Conservation (phyloP, 2,329 filamentous ascomycete genomes). For the Arthrobotrys entomopaga region DNA sequence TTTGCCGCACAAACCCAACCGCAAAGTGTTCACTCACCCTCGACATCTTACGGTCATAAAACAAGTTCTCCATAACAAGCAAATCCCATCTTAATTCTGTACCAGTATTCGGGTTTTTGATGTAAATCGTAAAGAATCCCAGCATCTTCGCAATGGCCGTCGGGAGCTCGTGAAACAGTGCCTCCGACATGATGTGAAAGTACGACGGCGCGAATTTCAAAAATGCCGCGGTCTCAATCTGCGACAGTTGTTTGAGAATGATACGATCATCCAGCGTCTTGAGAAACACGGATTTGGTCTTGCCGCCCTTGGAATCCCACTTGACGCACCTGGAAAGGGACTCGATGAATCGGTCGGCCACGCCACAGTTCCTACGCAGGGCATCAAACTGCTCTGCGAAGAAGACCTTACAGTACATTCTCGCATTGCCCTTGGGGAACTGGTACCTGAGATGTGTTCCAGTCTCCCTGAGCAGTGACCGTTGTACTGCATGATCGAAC, state of each 20-base stretch:
- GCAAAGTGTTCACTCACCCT: slow-evolving; percentile 63
- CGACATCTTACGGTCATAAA: slow-evolving; percentile 90
- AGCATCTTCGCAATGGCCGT: slow-evolving; percentile 99
- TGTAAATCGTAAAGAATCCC: slow-evolving; percentile 95
- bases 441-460: slow-evolving; percentile 96
- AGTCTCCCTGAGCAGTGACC: slow-evolving; percentile 81
- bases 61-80: slow-evolving; percentile 95
- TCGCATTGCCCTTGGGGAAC: slow-evolving; percentile 91
- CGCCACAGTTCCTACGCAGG: slow-evolving; percentile 87
- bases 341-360: slow-evolving; percentile 92
- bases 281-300: slow-evolving; percentile 95
- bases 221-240: slow-evolving; percentile 92
- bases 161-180: slow-evolving; percentile 91
- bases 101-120: slow-evolving; percentile 91
- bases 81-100: slow-evolving; percentile 95
- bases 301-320: slow-evolving; percentile 97
- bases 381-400: slow-evolving; percentile 98
- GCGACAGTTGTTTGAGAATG: slow-evolving; percentile 88
- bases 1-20: not conserved
- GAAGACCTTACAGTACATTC: slow-evolving; percentile 98
- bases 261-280: slow-evolving; percentile 96
- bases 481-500: slow-evolving; percentile 78
- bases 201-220: slow-evolving; percentile 95
- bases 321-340: slow-evolving; percentile 94
- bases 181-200: slow-evolving; percentile 96